These are phyloP conservation scores for Echeveria elegans DNA, from an alignment of 164 flowering plant genomes.

Conservation along the genomic window DNA sequence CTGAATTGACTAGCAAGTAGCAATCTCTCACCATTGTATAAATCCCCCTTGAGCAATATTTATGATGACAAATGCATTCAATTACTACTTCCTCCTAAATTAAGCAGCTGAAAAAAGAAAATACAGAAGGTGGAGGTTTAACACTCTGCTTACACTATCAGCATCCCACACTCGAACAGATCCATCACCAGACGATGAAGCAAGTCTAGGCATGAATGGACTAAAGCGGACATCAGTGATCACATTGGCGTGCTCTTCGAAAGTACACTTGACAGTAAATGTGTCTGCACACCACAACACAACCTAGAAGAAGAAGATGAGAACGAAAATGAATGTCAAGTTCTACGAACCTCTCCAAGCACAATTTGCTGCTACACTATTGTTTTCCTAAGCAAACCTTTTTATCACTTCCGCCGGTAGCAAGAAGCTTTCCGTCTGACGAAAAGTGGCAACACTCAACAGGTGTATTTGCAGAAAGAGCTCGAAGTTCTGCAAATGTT, in stretches of 20 bases:
- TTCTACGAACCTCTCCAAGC: not conserved
- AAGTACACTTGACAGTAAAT: constrained; percentile 34
- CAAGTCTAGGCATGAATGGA: constrained; percentile 60
- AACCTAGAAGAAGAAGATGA: constrained; percentile 40
- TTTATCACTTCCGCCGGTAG: constrained; percentile 6
- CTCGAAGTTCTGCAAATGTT: constrained; percentile 26
- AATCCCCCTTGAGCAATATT: not conserved
- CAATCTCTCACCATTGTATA: not conserved
- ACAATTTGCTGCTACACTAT: not conserved
- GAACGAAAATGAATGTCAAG: too few relatives aligned
- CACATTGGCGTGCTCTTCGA: constrained; percentile 59
- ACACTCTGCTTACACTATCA: constrained; percentile 51
- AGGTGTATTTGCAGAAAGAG: constrained; percentile 23
- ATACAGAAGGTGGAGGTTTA: too few relatives aligned
- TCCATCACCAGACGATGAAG: constrained; percentile 74
- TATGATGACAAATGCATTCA: too few relatives aligned
- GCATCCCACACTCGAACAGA: constrained; percentile 85
- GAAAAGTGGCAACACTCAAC: constrained; percentile 16
- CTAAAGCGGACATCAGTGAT: constrained; percentile 84
- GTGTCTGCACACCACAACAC: constrained; percentile 63
- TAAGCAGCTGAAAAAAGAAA: too few relatives aligned
- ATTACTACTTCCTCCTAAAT: too few relatives aligned
- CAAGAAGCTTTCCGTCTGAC: constrained; percentile 8
- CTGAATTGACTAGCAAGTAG: not conserved
- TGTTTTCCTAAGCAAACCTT: not conserved